Conservation (phyloP, 179 eudicot species). For the Beta corolliflora region DNA sequence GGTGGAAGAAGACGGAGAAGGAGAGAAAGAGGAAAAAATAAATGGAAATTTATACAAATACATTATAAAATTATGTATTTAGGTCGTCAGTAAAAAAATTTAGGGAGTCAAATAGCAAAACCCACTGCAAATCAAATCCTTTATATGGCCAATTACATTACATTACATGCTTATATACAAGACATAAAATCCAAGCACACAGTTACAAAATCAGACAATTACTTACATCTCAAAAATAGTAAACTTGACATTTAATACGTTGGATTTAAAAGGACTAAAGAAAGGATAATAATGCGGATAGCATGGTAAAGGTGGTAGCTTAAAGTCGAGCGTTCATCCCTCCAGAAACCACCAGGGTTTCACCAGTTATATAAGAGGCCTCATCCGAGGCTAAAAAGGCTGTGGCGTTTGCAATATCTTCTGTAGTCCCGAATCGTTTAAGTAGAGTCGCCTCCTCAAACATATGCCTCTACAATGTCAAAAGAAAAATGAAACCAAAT, state of each 20-base stretch:
- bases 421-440: slow-evolving; percentile 54
- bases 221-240: neutral
- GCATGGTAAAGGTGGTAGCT: neutral
- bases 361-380: slow-evolving; percentile 8
- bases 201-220: no score
- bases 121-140: no score
- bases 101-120: no score
- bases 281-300: neutral
- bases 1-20: no score
- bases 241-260: neutral
- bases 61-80: no score
- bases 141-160: neutral
- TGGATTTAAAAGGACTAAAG: neutral
- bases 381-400: slow-evolving; percentile 7
- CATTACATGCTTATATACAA: neutral
- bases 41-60: no score
- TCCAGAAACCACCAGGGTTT: slow-evolving; percentile 12
- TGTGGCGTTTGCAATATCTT: neutral
- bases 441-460: slow-evolving; percentile 46
- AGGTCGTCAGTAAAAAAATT: no score
- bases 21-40: no score
- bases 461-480: neutral
- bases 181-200: neutral
- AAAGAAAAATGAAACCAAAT: neutral
- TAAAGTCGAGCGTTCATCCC: slow-evolving; percentile 8